Conservation (phyloP, 495 filamentous ascomycete species). For the Trichoderma parareesei region DNA sequence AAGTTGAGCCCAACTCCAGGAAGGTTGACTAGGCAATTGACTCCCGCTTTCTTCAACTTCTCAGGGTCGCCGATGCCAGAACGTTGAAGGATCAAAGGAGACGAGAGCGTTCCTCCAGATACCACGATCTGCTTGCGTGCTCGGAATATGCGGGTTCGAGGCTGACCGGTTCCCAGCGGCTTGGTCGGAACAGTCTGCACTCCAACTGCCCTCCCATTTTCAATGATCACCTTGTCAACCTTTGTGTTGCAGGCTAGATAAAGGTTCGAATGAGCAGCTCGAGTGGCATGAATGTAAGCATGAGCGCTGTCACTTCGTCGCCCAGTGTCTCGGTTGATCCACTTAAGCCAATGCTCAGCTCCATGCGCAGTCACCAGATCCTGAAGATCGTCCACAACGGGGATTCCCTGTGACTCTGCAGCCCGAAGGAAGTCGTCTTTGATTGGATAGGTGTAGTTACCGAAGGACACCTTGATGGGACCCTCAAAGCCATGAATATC, state of each 20-base stretch:
- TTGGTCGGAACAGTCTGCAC: slow-evolving; percentile 45
- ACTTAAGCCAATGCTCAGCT: slow-evolving; percentile 56
- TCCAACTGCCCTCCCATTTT: slow-evolving; percentile 57
- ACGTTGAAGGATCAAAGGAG: slow-evolving; percentile 69
- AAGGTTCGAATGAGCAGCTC: slow-evolving; percentile 58
- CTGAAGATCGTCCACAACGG: slow-evolving; percentile 60
- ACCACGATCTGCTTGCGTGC: slow-evolving; percentile 74
- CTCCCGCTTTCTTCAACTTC: slow-evolving; percentile 61
- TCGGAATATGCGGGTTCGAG: slow-evolving; percentile 48
- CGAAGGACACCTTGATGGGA: slow-evolving; percentile 80
- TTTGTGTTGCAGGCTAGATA: slow-evolving; percentile 75
- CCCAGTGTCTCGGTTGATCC: slow-evolving; percentile 64
- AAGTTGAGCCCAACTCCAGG: slow-evolving; percentile 77
- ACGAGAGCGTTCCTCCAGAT: slow-evolving; percentile 71
- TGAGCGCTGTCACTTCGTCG: slow-evolving; percentile 69
- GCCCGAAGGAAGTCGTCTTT: slow-evolving; percentile 75
- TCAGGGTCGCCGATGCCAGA: slow-evolving; percentile 65
- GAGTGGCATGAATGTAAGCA: slow-evolving; percentile 63
- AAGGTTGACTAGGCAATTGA: slow-evolving; percentile 67
- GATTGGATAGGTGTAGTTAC: slow-evolving; percentile 64
- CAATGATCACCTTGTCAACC: slow-evolving; percentile 72
- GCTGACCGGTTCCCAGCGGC: slow-evolving; percentile 31
- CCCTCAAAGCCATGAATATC: slow-evolving; percentile 73
- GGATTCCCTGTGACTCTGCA: slow-evolving; percentile 69
- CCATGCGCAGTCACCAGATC: slow-evolving; percentile 57